Evolutionary conservation across 1,139 yeast species (phyloP).

Genomic region (Suhomyces maxii): DNA sequence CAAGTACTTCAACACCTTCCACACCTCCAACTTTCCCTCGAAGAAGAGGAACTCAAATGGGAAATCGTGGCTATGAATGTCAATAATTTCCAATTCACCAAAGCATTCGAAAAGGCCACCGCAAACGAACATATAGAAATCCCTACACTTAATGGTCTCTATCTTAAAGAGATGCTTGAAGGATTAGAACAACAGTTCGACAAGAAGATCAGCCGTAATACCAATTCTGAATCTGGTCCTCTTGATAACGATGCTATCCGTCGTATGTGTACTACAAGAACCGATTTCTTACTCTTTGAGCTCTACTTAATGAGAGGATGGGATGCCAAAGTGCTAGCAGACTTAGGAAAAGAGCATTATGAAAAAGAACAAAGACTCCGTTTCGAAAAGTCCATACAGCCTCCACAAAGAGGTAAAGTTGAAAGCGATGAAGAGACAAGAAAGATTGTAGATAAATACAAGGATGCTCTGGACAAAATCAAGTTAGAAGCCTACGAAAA

Average conservation of each 20-base stretch:
- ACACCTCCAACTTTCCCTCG: constrained; percentile 30
- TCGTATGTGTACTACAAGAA: constrained; percentile 2
- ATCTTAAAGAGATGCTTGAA: constrained; percentile 27
- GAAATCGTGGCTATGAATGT: constrained; percentile 38
- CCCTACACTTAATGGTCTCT: constrained; percentile 33
- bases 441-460: constrained; percentile 14
- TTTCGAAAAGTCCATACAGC: constrained; percentile 6
- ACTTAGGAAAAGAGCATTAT: constrained; percentile 25
- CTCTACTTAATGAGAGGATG: constrained; percentile 22
- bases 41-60: constrained; percentile 34
- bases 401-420: constrained; percentile 1
- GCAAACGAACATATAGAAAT: constrained; percentile 16
- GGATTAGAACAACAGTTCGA: constrained; percentile 6
- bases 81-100: constrained; percentile 22
- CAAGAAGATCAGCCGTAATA: background rate
- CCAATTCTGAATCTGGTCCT: background rate
- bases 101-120: constrained; percentile 10
- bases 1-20: constrained; percentile 33
- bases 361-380: constrained; percentile 17
- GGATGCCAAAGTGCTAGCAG: constrained; percentile 29
- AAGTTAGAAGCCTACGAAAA: constrained; percentile 23
- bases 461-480: constrained; percentile 17
- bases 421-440: constrained; percentile 12
- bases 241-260: background rate
- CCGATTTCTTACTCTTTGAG: constrained; percentile 24